These are phyloP conservation scores for Schizothecium vesticola DNA, from an alignment of 495 filamentous ascomycete species.

Conservation along the genomic window DNA sequence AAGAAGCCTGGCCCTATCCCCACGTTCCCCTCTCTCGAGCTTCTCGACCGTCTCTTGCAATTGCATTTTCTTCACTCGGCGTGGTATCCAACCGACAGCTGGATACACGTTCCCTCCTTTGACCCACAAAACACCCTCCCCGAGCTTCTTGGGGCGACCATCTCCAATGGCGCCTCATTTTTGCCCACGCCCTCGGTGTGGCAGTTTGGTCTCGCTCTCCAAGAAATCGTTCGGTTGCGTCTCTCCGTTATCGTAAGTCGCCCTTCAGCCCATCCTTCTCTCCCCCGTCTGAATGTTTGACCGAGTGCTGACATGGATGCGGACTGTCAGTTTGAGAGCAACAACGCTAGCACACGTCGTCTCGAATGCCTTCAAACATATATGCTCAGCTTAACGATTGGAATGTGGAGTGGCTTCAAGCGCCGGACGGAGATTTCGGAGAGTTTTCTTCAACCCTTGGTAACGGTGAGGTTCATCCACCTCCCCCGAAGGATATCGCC, in stretches of 20 bases:
- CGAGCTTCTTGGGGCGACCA: constrained; percentile 45
- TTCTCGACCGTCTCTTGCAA: constrained; percentile 23
- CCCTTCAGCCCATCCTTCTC: neutral
- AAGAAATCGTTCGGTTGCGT: constrained; percentile 48
- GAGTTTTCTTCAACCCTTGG: constrained; percentile 47
- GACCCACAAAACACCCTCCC: constrained; percentile 25
- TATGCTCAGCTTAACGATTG: constrained; percentile 46
- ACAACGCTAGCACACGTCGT: constrained; percentile 50
- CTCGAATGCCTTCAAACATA: constrained; percentile 48
- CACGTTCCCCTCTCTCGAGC: constrained; percentile 22
- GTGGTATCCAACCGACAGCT: constrained; percentile 16
- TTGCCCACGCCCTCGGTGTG: constrained; percentile 46
- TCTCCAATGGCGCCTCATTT: constrained; percentile 47
- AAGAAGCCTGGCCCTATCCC: constrained; percentile 7
- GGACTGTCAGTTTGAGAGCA: constrained; percentile 39
- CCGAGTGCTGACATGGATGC: neutral
- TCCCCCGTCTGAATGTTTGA: neutral
- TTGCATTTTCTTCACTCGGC: constrained; percentile 16
- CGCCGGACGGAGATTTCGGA: constrained; percentile 58
- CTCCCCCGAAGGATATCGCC: neutral
- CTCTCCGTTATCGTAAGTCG: constrained; percentile 33
- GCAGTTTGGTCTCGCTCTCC: constrained; percentile 53
- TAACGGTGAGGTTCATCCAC: constrained; percentile 29
- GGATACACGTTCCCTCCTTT: constrained; percentile 19
- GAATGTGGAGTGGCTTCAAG: constrained; percentile 57